Conservation (phyloP, 257 asterid species). For the Salvia hispanica region DNA sequence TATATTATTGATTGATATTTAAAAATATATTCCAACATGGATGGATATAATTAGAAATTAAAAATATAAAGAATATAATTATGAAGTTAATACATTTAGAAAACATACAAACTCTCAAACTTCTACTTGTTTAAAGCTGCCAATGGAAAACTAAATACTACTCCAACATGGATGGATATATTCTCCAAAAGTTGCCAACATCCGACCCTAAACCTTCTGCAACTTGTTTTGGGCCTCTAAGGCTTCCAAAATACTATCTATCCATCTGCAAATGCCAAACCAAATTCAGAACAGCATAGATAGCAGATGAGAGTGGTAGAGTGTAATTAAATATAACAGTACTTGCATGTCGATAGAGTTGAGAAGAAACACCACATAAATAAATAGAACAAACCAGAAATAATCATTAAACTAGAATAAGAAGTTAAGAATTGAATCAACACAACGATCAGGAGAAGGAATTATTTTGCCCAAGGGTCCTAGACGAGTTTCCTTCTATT, state of each 20-base stretch:
- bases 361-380: neutral
- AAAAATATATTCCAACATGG: no score
- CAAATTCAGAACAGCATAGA: neutral
- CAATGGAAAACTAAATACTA: no score
- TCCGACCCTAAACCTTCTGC: slow-evolving; percentile 40
- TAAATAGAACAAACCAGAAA: neutral
- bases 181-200: neutral
- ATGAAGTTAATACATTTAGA: no score
- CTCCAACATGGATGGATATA: no score
- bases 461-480: neutral
- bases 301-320: neutral
- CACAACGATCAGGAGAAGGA: neutral
- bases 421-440: neutral
- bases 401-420: neutral
- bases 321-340: neutral
- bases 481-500: neutral
- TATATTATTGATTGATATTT: no score
- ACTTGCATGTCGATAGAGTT: neutral
- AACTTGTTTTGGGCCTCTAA: slow-evolving; percentile 46
- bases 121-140: no score
- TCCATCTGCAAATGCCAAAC: slow-evolving; percentile 56
- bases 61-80: no score
- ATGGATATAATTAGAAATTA: no score
- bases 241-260: slow-evolving; percentile 66
- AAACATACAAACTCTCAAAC: no score